Conservation (phyloP, 441 rosid genomes). For the Iberis amara region DNA sequence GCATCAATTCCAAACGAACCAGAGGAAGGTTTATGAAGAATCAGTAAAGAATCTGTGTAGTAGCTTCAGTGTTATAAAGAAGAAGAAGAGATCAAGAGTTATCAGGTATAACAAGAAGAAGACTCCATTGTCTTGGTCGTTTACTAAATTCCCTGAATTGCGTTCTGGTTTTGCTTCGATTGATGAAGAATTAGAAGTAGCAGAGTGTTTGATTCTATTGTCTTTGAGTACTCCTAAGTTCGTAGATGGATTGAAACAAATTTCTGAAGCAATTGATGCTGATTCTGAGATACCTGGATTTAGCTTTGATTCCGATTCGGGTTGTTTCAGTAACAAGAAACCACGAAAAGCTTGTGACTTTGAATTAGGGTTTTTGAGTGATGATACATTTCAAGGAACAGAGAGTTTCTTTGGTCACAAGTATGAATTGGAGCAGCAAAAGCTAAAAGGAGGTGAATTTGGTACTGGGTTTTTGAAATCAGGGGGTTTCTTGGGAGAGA, state of each 20-base stretch:
- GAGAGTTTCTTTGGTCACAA: conserved; percentile 7
- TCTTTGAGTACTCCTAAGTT: conserved; percentile 37
- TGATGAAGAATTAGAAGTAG: conserved; percentile 48
- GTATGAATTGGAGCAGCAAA: not conserved
- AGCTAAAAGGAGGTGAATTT: too few relatives aligned
- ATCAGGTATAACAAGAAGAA: conserved; percentile 38
- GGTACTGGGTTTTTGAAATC: not conserved
- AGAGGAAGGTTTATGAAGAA: conserved; percentile 26
- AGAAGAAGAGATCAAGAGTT: conserved; percentile 57
- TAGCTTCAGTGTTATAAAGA: conserved; percentile 33
- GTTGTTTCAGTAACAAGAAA: conserved; percentile 29
- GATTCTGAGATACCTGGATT: conserved; percentile 25
- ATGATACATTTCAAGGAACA: conserved; percentile 2
- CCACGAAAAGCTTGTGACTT: conserved; percentile 11
- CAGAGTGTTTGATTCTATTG: conserved; percentile 51
- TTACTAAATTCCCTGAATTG: conserved; percentile 43
- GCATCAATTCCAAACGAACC: conserved; percentile 30
- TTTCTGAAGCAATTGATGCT: conserved; percentile 33
- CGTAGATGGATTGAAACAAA: conserved; percentile 16
- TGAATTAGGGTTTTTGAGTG: conserved; percentile 15
- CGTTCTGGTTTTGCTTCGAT: conserved; percentile 29
- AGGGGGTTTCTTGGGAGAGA: conserved; percentile 12
- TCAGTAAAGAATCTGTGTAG: conserved; percentile 26
- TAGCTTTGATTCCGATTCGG: too few relatives aligned
- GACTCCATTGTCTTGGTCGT: conserved; percentile 36